phyloP scores from a whole-genome alignment of 192 early-diverging fungal species.

The Backusella psychrophila region DNA sequence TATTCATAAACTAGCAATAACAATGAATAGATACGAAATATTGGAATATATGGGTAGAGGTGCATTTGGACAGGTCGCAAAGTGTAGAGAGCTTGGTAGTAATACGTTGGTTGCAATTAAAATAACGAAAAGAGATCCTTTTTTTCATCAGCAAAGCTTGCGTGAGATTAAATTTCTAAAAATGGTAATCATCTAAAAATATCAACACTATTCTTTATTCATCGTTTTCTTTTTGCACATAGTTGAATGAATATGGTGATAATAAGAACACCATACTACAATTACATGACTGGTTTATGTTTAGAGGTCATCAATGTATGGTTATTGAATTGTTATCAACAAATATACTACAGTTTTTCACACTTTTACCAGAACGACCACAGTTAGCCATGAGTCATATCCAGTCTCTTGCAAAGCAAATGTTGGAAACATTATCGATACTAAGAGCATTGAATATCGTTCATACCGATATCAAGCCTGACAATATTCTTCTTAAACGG shows the following conservation, averaged over 20 bases:
- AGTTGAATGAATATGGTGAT: constrained; percentile 14
- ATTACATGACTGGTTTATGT: constrained; percentile 88
- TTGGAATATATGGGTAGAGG: constrained; percentile 94
- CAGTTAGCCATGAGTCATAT: constrained; percentile 86
- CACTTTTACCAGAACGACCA: constrained; percentile 47
- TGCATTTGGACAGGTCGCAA: constrained; percentile 98
- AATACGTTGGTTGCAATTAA: constrained; percentile 91
- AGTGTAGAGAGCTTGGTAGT: constrained; percentile 88
- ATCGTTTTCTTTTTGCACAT: neutral
- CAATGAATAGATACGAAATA: constrained; percentile 72
- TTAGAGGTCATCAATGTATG: constrained; percentile 88
- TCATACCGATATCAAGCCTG: constrained; percentile 97
- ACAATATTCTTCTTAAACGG: constrained; percentile 92
- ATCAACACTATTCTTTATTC: neutral
- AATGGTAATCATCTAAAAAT: constrained; percentile 43
- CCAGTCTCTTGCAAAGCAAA: constrained; percentile 85
- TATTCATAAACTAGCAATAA: neutral
- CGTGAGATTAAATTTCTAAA: constrained; percentile 93
- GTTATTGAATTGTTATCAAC: constrained; percentile 94
- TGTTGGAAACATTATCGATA: constrained; percentile 84
- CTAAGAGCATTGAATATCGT: constrained; percentile 84
- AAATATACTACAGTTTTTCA: constrained; percentile 79
- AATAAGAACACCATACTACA: constrained; percentile 85
- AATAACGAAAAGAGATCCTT: constrained; percentile 95
- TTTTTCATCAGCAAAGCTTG: constrained; percentile 92